Base-by-base conservation (phyloP, 1,284 basidiomycete species). In the Bondarzewia mesenterica region DNA sequence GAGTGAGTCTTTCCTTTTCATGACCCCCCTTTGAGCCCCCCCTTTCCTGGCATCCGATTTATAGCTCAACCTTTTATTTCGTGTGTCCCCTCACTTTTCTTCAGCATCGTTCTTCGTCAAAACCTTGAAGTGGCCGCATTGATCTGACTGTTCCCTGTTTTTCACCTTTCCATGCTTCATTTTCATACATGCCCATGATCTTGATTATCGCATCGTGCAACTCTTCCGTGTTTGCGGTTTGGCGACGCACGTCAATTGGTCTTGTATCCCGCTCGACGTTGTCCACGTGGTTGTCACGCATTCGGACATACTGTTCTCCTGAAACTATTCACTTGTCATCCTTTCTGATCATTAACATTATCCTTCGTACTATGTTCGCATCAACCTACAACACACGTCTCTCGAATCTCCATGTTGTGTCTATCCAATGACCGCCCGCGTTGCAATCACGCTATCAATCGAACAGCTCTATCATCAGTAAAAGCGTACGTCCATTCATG, bases 1-100 rank as follows among this genome's bases (percentile, higher is more conserved):
- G 86, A 89, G 86, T 89, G 77, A 88, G 86, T 86, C 44, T 52
- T 55, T 63, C 62, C n/a, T 54, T 63, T 55, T 61, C 60, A 60
- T 57, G 52, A 50, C 57, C 53, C n/a, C n/a, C 53, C 57, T 49
- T 55, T 53, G 51, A 50, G 52, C 50, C 60, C 56, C 55, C 53
- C 49, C 61, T 52, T 47, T 50, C 56, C 52, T 49, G 51, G 50
- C 56, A 53, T 54, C 56, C 58, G 44, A 54, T 32, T 52, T 32
- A 42, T 51, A 45, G 52, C 57, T 58, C 57, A 61, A 58, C 50
- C 50, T 51, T 48, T 48, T 48, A 52, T 54, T 53, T 52, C 45
- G 55, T 50, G 46, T 49, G 42, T 47, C 44, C 46, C 59, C 50
- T 48, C 57, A 55, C 57, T 51, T 38, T 39, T 41, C 54, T 58